phyloP scores from a whole-genome alignment of 2,329 filamentous ascomycete species.

The Colletotrichum sp. region DNA sequence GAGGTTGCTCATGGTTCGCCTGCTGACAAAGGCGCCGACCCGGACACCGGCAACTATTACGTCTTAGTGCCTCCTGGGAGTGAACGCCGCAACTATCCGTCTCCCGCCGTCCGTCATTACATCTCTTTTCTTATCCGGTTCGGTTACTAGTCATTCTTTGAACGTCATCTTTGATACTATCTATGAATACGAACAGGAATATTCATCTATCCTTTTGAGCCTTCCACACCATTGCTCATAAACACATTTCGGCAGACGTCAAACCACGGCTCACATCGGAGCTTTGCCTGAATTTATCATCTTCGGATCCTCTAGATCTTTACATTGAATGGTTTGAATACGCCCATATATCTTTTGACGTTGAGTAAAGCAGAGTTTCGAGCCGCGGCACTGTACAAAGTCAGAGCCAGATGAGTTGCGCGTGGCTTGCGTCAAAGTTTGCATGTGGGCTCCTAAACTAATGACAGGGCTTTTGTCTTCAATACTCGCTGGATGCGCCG shows the following conservation, averaged over 20 bases:
- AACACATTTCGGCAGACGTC: neutral
- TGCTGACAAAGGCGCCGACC: neutral
- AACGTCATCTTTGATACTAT: neutral
- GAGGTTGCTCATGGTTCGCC: accelerated
- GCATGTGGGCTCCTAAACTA: neutral
- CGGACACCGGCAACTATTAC: accelerated
- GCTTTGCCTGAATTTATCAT: accelerated
- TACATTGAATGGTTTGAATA: no score
- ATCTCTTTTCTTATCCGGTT: neutral
- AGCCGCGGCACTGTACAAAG: no score
- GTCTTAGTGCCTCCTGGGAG: neutral
- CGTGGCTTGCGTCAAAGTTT: no score
- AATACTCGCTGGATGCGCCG: neutral
- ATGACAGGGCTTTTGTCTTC: neutral
- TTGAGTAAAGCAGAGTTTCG: no score
- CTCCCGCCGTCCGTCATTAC: no score
- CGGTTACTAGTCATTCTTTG: neutral
- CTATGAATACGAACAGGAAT: accelerated
- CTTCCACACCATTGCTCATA: accelerated
- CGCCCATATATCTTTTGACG: accelerated
- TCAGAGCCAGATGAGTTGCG: no score
- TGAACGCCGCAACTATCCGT: neutral
- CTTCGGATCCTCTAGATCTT: neutral
- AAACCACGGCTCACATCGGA: no score
- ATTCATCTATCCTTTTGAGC: neutral